phyloP scores from a whole-genome alignment of 2,329 filamentous ascomycete species.

The Pseudogymnoascus sp. region DNA sequence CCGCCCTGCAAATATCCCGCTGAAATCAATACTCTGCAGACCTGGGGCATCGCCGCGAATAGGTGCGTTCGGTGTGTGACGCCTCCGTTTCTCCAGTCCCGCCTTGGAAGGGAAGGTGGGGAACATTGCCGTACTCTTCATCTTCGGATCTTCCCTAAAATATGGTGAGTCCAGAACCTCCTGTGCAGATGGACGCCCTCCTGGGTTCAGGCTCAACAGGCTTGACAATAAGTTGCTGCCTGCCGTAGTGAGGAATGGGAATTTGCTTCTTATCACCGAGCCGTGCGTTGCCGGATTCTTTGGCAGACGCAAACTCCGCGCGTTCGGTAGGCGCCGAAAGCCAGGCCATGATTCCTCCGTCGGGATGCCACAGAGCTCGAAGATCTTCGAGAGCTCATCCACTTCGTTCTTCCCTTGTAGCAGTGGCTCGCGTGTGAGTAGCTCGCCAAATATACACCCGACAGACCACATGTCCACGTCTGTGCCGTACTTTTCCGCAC shows the following conservation, averaged over 20 bases:
- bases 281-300: constrained; percentile 31
- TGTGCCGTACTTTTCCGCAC: constrained; percentile 63
- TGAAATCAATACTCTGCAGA: constrained; percentile 54
- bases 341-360: constrained; percentile 75
- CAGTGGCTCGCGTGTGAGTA: constrained; percentile 73
- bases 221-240: constrained; percentile 61
- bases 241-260: constrained; percentile 70
- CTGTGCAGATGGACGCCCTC: constrained; percentile 57
- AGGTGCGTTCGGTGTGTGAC: constrained; percentile 75
- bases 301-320: constrained; percentile 66
- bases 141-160: constrained; percentile 80
- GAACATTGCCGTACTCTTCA: constrained; percentile 87
- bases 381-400: constrained; percentile 79
- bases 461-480: constrained; percentile 93
- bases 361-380: constrained; percentile 80
- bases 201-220: constrained; percentile 69
- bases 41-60: constrained; percentile 57
- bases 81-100: constrained; percentile 71
- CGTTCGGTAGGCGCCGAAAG: constrained; percentile 82
- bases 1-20: constrained; percentile 60
- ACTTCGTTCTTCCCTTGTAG: constrained; percentile 89
- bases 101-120: constrained; percentile 96
- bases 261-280: constrained; percentile 62
- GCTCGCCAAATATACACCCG: constrained; percentile 90
- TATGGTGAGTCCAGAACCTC: constrained; percentile 74